A percentile compares a stretch with the other conserved stretches of the same genome.
These are phyloP conservation scores for Protomyces inundatus DNA, from an alignment of 1,139 yeast species.

Conservation along the genomic window DNA sequence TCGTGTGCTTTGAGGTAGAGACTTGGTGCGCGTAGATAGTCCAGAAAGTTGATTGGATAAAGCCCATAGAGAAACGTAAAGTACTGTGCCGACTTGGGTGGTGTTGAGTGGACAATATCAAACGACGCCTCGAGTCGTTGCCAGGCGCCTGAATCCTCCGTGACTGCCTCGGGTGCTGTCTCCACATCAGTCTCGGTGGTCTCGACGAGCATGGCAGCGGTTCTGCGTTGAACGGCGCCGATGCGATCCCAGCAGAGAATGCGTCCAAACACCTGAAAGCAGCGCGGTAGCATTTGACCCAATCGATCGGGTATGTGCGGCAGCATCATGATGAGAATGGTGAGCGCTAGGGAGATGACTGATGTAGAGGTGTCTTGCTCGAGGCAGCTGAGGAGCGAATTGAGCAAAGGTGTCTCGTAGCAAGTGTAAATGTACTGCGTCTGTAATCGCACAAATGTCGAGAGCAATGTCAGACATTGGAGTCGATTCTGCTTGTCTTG, in stretches of 20 bases:
- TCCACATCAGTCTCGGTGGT: slow-evolving; percentile 18
- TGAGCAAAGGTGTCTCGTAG: slow-evolving; percentile 42
- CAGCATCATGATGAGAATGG: slow-evolving; percentile 50
- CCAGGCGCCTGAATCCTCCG: slow-evolving; percentile 19
- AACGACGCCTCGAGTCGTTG: slow-evolving; percentile 25
- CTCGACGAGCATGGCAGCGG: slow-evolving; percentile 9
- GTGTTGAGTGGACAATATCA: slow-evolving; percentile 25
- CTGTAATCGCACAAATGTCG: slow-evolving; percentile 32
- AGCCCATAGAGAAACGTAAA: slow-evolving; percentile 55
- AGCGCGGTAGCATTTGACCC: slow-evolving; percentile 42
- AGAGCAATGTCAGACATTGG: slow-evolving; percentile 33
- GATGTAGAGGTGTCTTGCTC: slow-evolving; percentile 47
- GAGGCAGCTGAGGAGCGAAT: slow-evolving; percentile 45
- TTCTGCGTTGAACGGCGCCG: slow-evolving; percentile 13
- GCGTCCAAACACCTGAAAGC: slow-evolving; percentile 49
- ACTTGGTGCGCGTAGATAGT: slow-evolving; percentile 46
- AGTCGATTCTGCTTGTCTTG: slow-evolving; percentile 27
- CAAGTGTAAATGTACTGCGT: slow-evolving; percentile 40
- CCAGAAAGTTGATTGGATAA: slow-evolving; percentile 51
- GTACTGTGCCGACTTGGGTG: slow-evolving; percentile 35
- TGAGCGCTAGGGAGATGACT: slow-evolving; percentile 45
- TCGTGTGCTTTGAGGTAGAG: slow-evolving; percentile 34
- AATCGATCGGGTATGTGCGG: slow-evolving; percentile 49
- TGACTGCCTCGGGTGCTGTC: neutral
- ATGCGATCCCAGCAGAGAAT: slow-evolving; percentile 42